Conservation (phyloP, 2,329 filamentous ascomycete genomes). For the Dothideomycetidae sp. region DNA sequence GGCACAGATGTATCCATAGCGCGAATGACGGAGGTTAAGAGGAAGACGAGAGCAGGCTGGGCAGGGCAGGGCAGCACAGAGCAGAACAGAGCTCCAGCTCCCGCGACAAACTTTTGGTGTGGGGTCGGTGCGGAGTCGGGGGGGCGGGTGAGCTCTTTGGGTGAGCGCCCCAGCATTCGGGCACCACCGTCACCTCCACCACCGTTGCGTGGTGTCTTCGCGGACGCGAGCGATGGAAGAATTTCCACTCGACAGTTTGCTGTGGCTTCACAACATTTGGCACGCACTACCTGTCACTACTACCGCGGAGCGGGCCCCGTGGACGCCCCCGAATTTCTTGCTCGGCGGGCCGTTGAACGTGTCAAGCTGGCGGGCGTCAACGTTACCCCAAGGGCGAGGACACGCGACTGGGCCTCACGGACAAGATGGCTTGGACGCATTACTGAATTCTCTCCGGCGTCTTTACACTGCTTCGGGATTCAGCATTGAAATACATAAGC, state of each 20-base stretch:
- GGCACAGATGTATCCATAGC: neutral
- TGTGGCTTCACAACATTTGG: neutral
- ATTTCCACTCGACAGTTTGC: neutral
- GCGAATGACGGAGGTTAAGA: conserved; percentile 10
- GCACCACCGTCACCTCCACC: neutral
- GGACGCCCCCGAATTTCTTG: too few species aligned
- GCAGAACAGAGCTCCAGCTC: neutral
- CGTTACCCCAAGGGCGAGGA: too few species aligned
- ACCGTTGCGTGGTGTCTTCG: neutral
- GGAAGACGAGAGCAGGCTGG: conserved; percentile 4
- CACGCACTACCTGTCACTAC: too few species aligned
- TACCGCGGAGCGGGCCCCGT: too few species aligned
- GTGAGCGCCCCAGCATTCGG: neutral
- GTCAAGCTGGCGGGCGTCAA: too few species aligned
- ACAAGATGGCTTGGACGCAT: too few species aligned
- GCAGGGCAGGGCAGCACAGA: conserved; percentile 10
- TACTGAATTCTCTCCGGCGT: too few species aligned
- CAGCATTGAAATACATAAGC: too few species aligned
- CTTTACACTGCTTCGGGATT: too few species aligned
- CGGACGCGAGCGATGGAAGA: neutral
- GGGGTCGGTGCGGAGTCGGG: neutral
- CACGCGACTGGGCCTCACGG: too few species aligned
- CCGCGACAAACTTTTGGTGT: neutral
- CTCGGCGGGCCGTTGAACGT: too few species aligned
- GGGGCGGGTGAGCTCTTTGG: neutral